phyloP scores from a whole-genome alignment of 441 rosid genomes.

The Syzygium malaccense region DNA sequence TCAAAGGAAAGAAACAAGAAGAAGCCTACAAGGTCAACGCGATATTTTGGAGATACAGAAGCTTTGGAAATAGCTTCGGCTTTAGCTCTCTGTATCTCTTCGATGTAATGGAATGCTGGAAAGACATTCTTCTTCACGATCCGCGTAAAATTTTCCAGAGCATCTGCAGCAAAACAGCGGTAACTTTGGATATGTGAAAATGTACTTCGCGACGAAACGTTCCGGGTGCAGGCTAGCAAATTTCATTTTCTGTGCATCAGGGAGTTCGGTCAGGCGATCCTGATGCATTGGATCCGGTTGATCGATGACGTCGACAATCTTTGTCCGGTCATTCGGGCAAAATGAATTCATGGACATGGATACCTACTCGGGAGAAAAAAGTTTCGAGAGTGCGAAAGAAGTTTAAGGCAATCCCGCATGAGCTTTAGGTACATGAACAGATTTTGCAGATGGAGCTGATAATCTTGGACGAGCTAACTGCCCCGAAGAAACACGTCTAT shows the following conservation, averaged over 20 bases:
- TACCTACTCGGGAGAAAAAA: accelerated
- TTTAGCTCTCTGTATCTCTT: neutral
- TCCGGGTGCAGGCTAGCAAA: neutral
- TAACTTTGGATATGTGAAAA: neutral
- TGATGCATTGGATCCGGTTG: neutral
- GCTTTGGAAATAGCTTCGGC: neutral
- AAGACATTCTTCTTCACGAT: too few relatives aligned
- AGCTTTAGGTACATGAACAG: neutral
- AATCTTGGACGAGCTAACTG: neutral
- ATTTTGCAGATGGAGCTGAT: neutral
- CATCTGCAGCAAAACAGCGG: neutral
- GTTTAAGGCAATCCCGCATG: neutral
- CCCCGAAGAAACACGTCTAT: neutral
- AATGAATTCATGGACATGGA: neutral
- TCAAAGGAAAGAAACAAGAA: too few relatives aligned
- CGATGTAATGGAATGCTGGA: neutral
- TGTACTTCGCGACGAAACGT: neutral
- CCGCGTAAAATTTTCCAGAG: too few relatives aligned
- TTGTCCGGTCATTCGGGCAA: neutral
- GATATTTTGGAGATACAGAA: neutral
- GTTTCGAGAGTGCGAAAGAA: neutral
- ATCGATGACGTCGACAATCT: neutral
- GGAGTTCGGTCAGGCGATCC: neutral
- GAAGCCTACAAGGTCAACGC: neutral
- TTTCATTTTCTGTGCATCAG: accelerated